Conservation (phyloP, 768 basidiomycete genomes). For the Hygrocybe coccinea region DNA sequence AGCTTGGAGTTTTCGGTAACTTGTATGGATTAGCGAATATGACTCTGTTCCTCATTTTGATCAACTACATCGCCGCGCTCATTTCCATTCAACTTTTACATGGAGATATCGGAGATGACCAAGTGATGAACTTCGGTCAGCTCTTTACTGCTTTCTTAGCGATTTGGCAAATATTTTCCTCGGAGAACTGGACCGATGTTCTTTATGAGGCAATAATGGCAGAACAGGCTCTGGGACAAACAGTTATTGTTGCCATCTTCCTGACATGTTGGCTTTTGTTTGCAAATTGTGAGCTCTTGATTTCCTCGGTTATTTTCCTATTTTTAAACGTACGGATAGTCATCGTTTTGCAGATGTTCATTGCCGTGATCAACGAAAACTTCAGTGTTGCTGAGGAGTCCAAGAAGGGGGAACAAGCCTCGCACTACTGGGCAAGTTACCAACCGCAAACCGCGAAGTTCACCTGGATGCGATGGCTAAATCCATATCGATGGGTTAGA, state of each 20-base stretch:
- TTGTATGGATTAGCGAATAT: constrained; percentile 89
- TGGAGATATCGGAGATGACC: constrained; percentile 60
- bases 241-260: constrained; percentile 66
- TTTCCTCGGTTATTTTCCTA: constrained; percentile 3
- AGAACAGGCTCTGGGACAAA: constrained; percentile 63
- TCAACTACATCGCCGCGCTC: constrained; percentile 83
- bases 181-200: constrained; percentile 89
- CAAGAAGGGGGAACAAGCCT: constrained; percentile 77
- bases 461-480: constrained; percentile 69
- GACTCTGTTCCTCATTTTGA: constrained; percentile 81
- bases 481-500: constrained; percentile 84
- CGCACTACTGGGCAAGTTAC: constrained; percentile 58
- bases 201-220: constrained; percentile 58
- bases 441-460: constrained; percentile 46
- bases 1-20: constrained; percentile 89
- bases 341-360: constrained; percentile 91
- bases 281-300: constrained; percentile 68
- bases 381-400: constrained; percentile 89
- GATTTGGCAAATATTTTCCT: constrained; percentile 85
- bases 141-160: constrained; percentile 82
- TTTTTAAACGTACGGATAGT: constrained; percentile 42
- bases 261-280: constrained; percentile 84
- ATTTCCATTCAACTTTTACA: constrained; percentile 80
- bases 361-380: constrained; percentile 96
- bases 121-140: constrained; percentile 70